Evolutionary conservation across 179 eudicot species (phyloP).

Genomic region (Patellifolia procumbens): DNA sequence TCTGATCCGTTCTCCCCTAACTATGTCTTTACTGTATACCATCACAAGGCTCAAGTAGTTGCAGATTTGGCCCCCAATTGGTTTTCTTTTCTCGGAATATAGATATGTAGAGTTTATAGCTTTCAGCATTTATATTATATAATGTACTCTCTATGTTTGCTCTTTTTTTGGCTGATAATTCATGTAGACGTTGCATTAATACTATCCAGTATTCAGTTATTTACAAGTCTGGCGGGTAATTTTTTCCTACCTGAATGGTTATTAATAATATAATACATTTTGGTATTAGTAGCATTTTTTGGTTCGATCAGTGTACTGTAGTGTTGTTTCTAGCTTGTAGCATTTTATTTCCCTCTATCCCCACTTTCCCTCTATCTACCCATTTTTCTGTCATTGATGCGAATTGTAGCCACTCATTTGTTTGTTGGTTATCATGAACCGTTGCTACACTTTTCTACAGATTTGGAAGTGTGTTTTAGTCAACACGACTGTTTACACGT

Average conservation of each 20-base stretch:
- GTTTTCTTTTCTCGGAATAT: constrained; percentile 26
- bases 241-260: neutral
- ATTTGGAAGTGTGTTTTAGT: neutral
- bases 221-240: neutral
- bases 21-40: constrained; percentile 15
- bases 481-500: neutral
- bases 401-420: neutral
- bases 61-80: constrained; percentile 20
- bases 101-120: constrained; percentile 38
- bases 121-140: constrained; percentile 29
- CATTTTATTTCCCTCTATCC: neutral
- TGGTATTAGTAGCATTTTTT: neutral
- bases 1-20: neutral
- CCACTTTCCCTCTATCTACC: neutral
- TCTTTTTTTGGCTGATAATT: constrained; percentile 14
- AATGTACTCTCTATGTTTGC: constrained; percentile 19
- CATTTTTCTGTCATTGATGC: neutral
- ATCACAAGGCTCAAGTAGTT: constrained; percentile 13
- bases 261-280: neutral
- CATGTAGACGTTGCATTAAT: constrained; percentile 29
- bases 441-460: neutral
- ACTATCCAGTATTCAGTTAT: constrained; percentile 12
- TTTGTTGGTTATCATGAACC: neutral
- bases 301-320: neutral
- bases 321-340: neutral